phyloP scores from a whole-genome alignment of 345 rosid species.

The Populus deltoides region DNA sequence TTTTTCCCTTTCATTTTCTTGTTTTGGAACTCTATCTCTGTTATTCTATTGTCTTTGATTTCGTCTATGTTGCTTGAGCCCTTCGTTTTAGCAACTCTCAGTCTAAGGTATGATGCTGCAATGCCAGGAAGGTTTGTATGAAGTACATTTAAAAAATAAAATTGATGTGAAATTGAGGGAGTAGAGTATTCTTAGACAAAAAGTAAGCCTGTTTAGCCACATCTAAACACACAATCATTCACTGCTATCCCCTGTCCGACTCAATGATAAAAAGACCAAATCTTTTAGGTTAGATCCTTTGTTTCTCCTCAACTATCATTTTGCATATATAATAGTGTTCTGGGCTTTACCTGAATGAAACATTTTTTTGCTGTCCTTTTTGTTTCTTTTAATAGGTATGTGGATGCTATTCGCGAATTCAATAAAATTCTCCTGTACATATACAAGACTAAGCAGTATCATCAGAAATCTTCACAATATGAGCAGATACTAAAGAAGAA shows the following conservation, averaged over 20 bases:
- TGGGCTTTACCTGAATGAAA: background rate
- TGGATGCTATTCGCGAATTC: constrained; percentile 91
- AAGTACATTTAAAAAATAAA: background rate
- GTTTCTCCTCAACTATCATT: background rate
- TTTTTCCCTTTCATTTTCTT: background rate
- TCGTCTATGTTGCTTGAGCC: background rate
- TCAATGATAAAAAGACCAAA: background rate
- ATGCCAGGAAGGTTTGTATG: too few relatives aligned
- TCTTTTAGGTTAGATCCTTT: background rate
- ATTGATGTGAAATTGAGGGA: background rate
- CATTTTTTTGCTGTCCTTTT: background rate
- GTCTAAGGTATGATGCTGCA: background rate
- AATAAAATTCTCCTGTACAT: constrained; percentile 90
- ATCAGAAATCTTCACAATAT: constrained; percentile 86
- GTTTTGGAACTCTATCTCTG: background rate
- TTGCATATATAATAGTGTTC: background rate
- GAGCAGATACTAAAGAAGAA: constrained; percentile 96
- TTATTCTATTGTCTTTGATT: background rate
- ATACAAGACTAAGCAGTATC: constrained; percentile 90
- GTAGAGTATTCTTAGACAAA: background rate
- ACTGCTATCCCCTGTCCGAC: background rate
- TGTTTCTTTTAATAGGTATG: constrained; percentile 51
- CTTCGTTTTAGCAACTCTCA: background rate
- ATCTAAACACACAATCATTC: background rate
- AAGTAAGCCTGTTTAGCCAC: background rate